Conservation (phyloP, 768 basidiomycete species). For the Sistotremastrum niveocremeum region DNA sequence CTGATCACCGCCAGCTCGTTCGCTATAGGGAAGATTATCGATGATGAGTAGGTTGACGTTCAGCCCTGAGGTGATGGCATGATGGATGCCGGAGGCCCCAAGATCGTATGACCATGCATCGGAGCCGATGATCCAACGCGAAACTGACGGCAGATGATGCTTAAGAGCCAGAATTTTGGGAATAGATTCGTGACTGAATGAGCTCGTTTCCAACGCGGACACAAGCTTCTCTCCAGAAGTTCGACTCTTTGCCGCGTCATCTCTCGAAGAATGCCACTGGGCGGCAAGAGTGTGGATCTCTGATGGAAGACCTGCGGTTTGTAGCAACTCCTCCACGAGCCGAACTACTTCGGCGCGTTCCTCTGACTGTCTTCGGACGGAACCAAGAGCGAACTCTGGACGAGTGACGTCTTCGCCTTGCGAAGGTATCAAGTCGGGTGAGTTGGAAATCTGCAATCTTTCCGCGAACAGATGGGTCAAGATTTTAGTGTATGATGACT, state of each 20-base stretch:
- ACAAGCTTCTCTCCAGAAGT: conserved; percentile 46
- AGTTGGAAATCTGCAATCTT: conserved; percentile 75
- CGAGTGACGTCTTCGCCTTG: conserved; percentile 69
- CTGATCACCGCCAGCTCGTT: conserved; percentile 54
- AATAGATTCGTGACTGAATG: conserved; percentile 28
- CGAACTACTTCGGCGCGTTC: conserved; percentile 54
- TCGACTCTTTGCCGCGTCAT: conserved; percentile 51
- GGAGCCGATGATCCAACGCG: conserved; percentile 95
- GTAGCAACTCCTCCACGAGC: conserved; percentile 53
- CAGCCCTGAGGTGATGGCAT: conserved; percentile 79
- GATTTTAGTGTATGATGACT: conserved; percentile 83
- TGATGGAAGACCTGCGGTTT: conserved; percentile 29
- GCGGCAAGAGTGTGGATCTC: conserved; percentile 61
- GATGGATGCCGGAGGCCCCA: conserved; percentile 89
- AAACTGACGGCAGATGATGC: conserved; percentile 49
- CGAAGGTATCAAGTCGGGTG: conserved; percentile 54
- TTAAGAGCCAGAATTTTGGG: conserved; percentile 45
- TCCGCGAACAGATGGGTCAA: conserved; percentile 68
- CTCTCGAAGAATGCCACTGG: conserved; percentile 68
- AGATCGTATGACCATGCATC: conserved; percentile 98
- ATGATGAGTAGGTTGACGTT: conserved; percentile 93
- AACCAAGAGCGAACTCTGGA: conserved; percentile 92
- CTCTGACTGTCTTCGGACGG: conserved; percentile 72
- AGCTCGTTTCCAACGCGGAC: conserved; percentile 27
- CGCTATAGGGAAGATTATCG: conserved; percentile 82